Percentiles rank a stretch among this genome's conserved stretches.
Conservation (phyloP, 1,139 yeast genomes). For the Hyphopichia fennica region DNA sequence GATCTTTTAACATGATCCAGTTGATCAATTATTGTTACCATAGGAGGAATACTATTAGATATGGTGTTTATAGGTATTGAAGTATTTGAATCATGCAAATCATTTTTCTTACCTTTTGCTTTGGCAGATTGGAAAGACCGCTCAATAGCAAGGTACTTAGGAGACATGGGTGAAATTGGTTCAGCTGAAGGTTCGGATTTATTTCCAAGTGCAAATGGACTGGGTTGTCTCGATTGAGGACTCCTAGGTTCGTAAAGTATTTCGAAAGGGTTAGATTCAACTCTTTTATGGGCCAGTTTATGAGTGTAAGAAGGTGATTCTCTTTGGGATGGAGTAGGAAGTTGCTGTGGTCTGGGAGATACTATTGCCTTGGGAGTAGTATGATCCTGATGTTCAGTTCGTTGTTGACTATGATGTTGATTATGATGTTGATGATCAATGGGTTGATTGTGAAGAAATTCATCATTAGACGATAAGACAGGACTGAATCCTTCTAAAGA, state of each 20-base stretch:
- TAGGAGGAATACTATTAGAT: too few relatives aligned
- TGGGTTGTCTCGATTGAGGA: slow-evolving; percentile 1
- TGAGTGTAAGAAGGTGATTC: neutral
- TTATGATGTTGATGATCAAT: neutral
- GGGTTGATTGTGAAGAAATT: neutral
- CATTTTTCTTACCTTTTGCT: neutral
- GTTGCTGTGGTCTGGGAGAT: slow-evolving; percentile 2
- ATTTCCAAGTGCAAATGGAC: neutral
- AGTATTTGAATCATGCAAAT: neutral
- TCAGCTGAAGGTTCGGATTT: neutral
- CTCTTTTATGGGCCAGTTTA: slow-evolving; percentile 13
- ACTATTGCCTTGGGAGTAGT: too few relatives aligned
- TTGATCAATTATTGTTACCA: slow-evolving; percentile 30
- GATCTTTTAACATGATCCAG: slow-evolving; percentile 17
- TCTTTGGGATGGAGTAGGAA: neutral
- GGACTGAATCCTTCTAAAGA: neutral
- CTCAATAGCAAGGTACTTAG: slow-evolving; percentile 1
- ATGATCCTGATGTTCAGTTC: too few relatives aligned
- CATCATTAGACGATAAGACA: neutral
- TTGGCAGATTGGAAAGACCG: neutral
- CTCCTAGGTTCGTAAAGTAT: slow-evolving; percentile 13
- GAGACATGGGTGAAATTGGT: neutral
- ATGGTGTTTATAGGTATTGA: slow-evolving; percentile 4
- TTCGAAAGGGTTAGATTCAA: slow-evolving; percentile 22
- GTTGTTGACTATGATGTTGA: neutral